Evolutionary conservation across 768 basidiomycete species (phyloP).

Genomic region (Lenzites betulinus): DNA sequence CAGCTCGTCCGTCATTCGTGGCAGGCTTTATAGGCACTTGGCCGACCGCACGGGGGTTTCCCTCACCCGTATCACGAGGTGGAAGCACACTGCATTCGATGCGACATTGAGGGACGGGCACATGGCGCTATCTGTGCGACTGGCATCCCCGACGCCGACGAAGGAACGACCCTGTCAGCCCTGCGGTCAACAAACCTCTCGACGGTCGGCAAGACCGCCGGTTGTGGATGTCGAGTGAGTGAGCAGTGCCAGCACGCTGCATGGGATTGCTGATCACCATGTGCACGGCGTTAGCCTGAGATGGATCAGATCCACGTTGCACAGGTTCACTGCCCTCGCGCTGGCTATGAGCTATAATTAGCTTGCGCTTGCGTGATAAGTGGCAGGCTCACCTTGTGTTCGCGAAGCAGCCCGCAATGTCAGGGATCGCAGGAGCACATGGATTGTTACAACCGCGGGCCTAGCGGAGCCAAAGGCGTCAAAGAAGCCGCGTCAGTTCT

Average conservation of each 20-base stretch:
- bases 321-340: not conserved
- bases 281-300: not conserved
- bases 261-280: not conserved
- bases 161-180: not conserved
- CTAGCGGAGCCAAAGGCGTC: not conserved
- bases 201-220: constrained; percentile 1
- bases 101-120: not conserved
- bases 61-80: constrained; percentile 1
- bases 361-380: constrained; percentile 2
- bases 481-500: not conserved
- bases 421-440: not conserved
- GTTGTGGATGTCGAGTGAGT: not conserved
- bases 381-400: constrained; percentile 2
- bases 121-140: constrained; percentile 9
- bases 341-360: not conserved
- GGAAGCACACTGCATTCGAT: not conserved
- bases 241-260: not conserved
- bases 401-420: not conserved
- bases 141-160: not conserved
- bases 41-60: not conserved
- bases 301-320: not conserved
- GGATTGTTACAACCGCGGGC: not conserved
- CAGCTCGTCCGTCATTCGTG: not conserved
- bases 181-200: constrained; percentile 6
- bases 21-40: not conserved